phyloP scores from a whole-genome alignment of 106 monocot species.

The Acanthochlamys bracteata region DNA sequence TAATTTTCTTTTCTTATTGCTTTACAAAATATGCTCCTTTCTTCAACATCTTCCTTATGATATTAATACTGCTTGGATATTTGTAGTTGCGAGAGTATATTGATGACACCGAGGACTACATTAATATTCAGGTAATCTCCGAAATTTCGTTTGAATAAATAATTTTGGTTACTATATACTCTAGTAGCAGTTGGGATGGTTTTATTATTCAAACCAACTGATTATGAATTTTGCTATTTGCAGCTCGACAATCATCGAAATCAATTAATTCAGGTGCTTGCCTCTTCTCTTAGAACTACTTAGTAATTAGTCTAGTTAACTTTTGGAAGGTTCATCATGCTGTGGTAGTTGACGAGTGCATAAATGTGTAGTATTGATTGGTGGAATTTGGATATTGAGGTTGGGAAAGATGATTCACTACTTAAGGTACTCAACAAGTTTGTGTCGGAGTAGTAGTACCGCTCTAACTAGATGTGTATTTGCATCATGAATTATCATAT shows the following conservation, averaged over 20 bases:
- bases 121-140: constrained; percentile 83
- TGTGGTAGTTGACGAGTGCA: not conserved
- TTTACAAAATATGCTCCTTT: not conserved
- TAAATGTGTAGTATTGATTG: no score
- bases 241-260: constrained; percentile 99
- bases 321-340: not conserved
- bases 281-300: not conserved
- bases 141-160: not conserved
- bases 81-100: constrained; percentile 85
- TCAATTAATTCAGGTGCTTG: constrained; percentile 88
- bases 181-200: no score
- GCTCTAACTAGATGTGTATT: no score
- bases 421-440: no score
- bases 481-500: no score
- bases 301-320: not conserved
- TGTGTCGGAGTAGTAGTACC: no score
- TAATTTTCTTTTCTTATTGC: not conserved
- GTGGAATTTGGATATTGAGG: no score
- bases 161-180: no score
- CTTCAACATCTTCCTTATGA: not conserved
- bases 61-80: not conserved
- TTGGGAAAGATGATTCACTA: no score
- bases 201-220: not conserved
- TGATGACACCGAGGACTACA: constrained; percentile 97
- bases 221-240: constrained; percentile 9